Evolutionary conservation across 805 yeast species (phyloP), one percentile per base, ranked within the genome.

Genomic region (Myxozyma vanderwaltii): DNA sequence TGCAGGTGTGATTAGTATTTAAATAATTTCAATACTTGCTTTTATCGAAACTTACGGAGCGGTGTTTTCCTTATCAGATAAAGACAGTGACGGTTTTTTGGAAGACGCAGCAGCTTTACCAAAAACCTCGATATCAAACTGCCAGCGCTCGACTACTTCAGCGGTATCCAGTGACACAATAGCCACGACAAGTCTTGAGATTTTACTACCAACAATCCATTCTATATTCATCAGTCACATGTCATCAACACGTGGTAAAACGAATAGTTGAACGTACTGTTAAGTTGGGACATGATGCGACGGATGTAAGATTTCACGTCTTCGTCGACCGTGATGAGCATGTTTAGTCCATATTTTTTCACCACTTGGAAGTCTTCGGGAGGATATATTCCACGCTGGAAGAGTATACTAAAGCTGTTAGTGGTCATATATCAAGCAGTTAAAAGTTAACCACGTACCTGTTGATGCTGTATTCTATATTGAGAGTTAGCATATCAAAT

Each of bases 321-420:
- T 44, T 85, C 88, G 69, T 90, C 95, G 17, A 79, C 80, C 2
- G 89, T 82, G 27, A 86, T 81, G 44, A 91, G 76, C 73, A 91
- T 74, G 57, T 85, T 86, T 56, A 91, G 73, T 21, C 89, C 96
- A 72, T 89, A 92, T 70, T 89, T 90, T 66, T 82, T 80, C 1
- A 89, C 90, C 1, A 85, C 78, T 52, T 80, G 80, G 73, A 92
- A 91, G 70, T 90, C 96, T 63, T 88, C 95, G 2, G 88, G 79
- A 0, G 96, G 96, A 68, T 91, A 91, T 19, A 91, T 85, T 0
- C 96, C 96, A 53, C 98, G 76, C 71, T 92, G 97, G 71, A 86
- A 91, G 4, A 92, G 79, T 26, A 91, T 88, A 49, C 86, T 83
- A 41, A 13, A 45, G 49, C 51, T 15, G 35, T 38, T 12, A 33